These are phyloP conservation scores for Colletotrichum echinochloae DNA, from an alignment of 2,329 filamentous ascomycete genomes.

Conservation along the genomic window DNA sequence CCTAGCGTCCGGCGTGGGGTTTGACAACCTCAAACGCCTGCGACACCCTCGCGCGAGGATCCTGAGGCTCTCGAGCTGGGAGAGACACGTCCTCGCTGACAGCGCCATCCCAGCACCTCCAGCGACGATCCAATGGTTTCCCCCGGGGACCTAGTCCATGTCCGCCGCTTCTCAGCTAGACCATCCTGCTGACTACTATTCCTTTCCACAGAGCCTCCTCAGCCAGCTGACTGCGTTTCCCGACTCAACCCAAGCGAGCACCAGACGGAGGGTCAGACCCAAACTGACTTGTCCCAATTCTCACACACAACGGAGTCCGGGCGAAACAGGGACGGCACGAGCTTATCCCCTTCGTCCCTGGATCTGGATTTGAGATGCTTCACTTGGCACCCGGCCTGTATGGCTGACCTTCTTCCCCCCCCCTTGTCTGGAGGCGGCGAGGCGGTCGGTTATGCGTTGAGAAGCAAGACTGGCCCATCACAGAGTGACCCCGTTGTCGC, in stretches of 20 bases:
- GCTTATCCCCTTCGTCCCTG: constrained; percentile 32
- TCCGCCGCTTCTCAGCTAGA: not conserved
- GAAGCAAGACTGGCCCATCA: constrained; percentile 1
- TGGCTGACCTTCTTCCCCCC: constrained; percentile 1
- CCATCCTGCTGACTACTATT: not conserved
- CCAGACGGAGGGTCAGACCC: constrained; percentile 31
- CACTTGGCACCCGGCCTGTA: constrained; percentile 25
- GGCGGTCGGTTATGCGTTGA: not conserved
- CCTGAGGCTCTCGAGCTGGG: constrained; percentile 25
- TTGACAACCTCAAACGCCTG: constrained; percentile 39
- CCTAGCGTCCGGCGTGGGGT: constrained; percentile 28
- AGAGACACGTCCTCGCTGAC: not conserved
- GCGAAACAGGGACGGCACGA: constrained; percentile 39
- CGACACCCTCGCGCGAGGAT: constrained; percentile 31
- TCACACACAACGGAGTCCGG: constrained; percentile 37
- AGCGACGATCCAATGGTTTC: not conserved
- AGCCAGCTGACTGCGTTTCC: not conserved
- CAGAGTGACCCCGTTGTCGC: constrained; percentile 4
- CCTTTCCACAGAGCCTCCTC: not conserved
- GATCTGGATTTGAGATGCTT: constrained; percentile 30
- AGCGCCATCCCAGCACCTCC: not conserved
- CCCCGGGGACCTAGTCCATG: not conserved
- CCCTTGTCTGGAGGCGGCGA: constrained; percentile 12
- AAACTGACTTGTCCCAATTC: constrained; percentile 39
- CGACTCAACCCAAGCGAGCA: not conserved